Evolutionary conservation across 176 grass and related monocot genomes (phyloP).

Genomic region (Ananas comosus): DNA sequence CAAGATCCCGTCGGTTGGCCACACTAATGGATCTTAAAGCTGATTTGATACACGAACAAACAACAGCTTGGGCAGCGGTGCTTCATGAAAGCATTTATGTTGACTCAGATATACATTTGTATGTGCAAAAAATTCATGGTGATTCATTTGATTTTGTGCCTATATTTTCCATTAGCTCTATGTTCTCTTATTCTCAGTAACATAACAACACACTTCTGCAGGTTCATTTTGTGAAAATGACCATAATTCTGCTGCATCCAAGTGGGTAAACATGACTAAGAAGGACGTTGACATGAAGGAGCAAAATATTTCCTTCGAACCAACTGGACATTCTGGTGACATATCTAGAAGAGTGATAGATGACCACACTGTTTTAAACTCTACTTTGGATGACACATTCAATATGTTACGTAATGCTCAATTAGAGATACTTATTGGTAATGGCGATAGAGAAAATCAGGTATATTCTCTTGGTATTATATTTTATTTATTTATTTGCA

Average conservation of each 20-base stretch:
- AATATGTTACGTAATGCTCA: neutral
- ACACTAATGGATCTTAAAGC: too few relatives aligned
- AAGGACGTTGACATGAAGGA: constrained; percentile 1
- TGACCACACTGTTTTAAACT: neutral
- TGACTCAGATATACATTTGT: neutral
- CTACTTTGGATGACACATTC: neutral
- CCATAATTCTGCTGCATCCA: neutral
- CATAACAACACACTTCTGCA: neutral
- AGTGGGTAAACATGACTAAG: neutral
- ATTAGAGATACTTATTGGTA: neutral
- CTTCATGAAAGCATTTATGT: neutral
- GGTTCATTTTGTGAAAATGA: constrained; percentile 3
- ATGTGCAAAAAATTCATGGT: neutral
- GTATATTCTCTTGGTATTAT: neutral
- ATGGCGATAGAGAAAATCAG: constrained; percentile 5
- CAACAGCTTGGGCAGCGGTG: neutral
- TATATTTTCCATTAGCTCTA: neutral
- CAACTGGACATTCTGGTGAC: neutral
- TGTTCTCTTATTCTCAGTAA: neutral
- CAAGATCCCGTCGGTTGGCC: too few relatives aligned
- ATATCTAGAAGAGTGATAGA: neutral
- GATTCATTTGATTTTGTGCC: neutral
- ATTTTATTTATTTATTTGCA: neutral
- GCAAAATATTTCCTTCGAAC: neutral
- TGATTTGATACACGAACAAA: too few relatives aligned